Base-by-base conservation (phyloP, 139 green algal genomes). In the Haematococcus lacustris region DNA sequence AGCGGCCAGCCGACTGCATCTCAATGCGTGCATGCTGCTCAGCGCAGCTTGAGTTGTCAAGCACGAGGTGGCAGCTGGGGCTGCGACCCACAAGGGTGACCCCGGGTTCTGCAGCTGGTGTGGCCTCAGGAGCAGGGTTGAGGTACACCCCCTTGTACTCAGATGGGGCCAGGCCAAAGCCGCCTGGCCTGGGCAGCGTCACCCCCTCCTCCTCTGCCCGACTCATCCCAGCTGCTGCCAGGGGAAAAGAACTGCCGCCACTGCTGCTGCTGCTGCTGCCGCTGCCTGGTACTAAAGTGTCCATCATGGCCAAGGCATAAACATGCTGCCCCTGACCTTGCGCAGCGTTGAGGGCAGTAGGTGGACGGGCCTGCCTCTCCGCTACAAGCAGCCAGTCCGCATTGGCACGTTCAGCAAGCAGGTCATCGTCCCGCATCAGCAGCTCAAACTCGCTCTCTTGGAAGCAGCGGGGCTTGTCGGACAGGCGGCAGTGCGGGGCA, bases 361-460 rank as follows among this genome's bases (percentile, higher is more conserved):
- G n/a, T n/a, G n/a, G n/a, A n/a, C n/a, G n/a, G n/a, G n/a, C n/a
- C n/a, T 73, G 43, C 9, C 73, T 76, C 50, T 85, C 78, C 5
- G 87, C 78, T 5, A 90, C 73, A 33, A 97, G 75, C 67, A 92
- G 69, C 91, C 91, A 97, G 62, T 88, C 72, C 7, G 90, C 90
- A 30, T 86, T 79, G 0, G 79, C 66, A 0, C 85, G 80, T 21
- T 77, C 57, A 50, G 93, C 64, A 37, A 97, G 85, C 25, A 76
- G 77, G 6, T 82, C 79, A 68, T 96, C 87, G 43, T 91, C 73
- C 17, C 64, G 32, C 81, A 97, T 82, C 72, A 95, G 91, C 41
- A 73, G 60, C 30, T 53, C 66, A 60, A 85, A 90, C 30, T 82
- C 80, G 34, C 37, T 39, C 71, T 91, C 77, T 28, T 68, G 51